Evolutionary conservation across 2,329 filamentous ascomycete genomes (phyloP), one percentile per base, ranked within the genome.

Genomic region (Cladosporium sp.): DNA sequence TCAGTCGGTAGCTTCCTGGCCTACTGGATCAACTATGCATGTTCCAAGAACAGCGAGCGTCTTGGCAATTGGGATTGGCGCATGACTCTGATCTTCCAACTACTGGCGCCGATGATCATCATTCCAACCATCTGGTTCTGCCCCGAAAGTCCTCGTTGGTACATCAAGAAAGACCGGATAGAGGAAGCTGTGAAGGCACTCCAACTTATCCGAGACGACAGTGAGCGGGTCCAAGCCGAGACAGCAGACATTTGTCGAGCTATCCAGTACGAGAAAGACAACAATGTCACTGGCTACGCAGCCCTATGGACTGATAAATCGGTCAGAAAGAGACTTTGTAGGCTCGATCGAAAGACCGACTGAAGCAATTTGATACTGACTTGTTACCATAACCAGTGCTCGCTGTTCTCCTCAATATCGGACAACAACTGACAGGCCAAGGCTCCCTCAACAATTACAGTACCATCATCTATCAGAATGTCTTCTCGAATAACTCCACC

Each of bases 381-480:
- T 21, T 43, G 3, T 43, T 3, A 13, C 39, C 39, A 1, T 46
- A 8, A 21, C n/a, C 32, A 58, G 28, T 58, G 16, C 54, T 58
- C 18, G 54, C 54, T 16, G 5, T 39, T 8, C 21, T 39, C 11
- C 54, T 58, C n/a, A 58, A 58, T 18, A 16, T 58, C 21, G 54
- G 54, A 23, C 54, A 58, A 34, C 54, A 58, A 39, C 54, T 58
- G 18, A 34, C 54, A 21, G 54, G 54, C 2, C 54, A 58, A 39
- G 54, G 54, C 54, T 58, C 54, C 2, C 54, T 58, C 18, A 58
- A 58, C 32, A 58, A 58, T 14, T 58, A 58, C 54, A 58, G 54
- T 14, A 58, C 54, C 8, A 58, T 58, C 54, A 58, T 58, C 54
- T 58, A 58, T 34, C 54, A 58, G 54, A 58, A 58, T 23, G 28